Evolutionary conservation across 495 filamentous ascomycete species (phyloP).

Genomic region (Cercophora sp.): DNA sequence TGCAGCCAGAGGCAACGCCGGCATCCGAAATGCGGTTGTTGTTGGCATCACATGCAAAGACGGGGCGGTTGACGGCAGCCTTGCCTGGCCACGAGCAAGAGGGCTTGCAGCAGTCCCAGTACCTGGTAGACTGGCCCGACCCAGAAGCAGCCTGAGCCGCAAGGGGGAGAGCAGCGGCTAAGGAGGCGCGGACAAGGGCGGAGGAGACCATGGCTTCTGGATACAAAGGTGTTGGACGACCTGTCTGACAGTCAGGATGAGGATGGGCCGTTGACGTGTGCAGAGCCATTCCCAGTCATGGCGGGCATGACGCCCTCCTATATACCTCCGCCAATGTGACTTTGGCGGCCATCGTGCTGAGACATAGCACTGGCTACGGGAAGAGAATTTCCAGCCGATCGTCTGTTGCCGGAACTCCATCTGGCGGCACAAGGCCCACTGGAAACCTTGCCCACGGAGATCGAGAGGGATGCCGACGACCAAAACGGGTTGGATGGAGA

Average conservation of each 20-base stretch:
- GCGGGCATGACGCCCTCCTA: too few species aligned
- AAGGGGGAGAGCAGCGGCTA: conserved; percentile 23
- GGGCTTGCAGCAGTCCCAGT: conserved; percentile 63
- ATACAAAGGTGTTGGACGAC: background rate
- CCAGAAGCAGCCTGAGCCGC: conserved; percentile 19
- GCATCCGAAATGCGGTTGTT: conserved; percentile 39
- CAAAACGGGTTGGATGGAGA: background rate
- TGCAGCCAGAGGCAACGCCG: conserved; percentile 29
- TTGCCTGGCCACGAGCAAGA: conserved; percentile 56
- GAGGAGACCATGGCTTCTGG: conserved; percentile 22
- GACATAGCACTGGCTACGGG: too few species aligned
- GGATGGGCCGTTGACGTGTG: background rate
- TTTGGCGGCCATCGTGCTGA: background rate
- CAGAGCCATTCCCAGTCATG: background rate
- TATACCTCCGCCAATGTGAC: too few species aligned
- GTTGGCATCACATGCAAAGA: conserved; percentile 48
- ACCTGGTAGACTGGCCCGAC: conserved; percentile 24
- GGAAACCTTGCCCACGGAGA: conserved; percentile 1
- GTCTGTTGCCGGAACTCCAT: too few species aligned
- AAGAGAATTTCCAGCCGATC: too few species aligned
- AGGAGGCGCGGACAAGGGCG: conserved; percentile 15
- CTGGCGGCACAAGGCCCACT: too few species aligned
- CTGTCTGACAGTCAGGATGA: background rate
- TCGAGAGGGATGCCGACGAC: background rate
- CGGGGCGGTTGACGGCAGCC: conserved; percentile 44